Conservation (phyloP, 495 filamentous ascomycete genomes). For the Penicillium coprophilum region DNA sequence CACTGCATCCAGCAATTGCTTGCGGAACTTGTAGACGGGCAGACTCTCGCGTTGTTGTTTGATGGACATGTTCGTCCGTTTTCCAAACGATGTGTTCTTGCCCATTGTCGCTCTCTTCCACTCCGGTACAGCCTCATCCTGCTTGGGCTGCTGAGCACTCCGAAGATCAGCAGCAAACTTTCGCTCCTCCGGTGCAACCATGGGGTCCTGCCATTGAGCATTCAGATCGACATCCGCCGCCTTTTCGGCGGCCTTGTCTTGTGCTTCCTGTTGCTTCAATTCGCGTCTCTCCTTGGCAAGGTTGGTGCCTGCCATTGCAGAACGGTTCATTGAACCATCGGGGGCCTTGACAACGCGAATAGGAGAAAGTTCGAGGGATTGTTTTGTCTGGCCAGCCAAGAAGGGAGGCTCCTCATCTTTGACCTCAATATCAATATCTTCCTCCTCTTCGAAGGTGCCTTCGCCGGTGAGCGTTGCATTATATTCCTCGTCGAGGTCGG, state of each 20-base stretch:
- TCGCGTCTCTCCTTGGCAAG: slow-evolving; percentile 92
- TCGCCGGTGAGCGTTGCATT: slow-evolving; percentile 82
- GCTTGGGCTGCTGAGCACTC: slow-evolving; percentile 53
- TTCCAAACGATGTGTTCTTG: slow-evolving; percentile 80
- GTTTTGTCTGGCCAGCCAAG: slow-evolving; percentile 92
- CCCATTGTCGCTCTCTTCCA: slow-evolving; percentile 87
- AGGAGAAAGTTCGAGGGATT: slow-evolving; percentile 88
- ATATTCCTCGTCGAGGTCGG: slow-evolving; percentile 93
- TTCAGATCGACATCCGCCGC: slow-evolving; percentile 79
- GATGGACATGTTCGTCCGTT: slow-evolving; percentile 86
- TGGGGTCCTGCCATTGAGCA: slow-evolving; percentile 95
- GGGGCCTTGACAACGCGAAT: slow-evolving; percentile 97
- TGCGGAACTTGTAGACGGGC: slow-evolving; percentile 87
- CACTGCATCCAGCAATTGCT: slow-evolving; percentile 85
- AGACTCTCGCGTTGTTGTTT: slow-evolving; percentile 91
- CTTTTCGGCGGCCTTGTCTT: slow-evolving; percentile 77
- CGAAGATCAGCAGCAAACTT: slow-evolving; percentile 86
- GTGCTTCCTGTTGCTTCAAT: slow-evolving; percentile 80
- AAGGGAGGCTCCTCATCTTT: slow-evolving; percentile 96
- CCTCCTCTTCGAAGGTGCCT: slow-evolving; percentile 88
- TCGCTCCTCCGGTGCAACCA: slow-evolving; percentile 78
- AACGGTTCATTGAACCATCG: slow-evolving; percentile 91
- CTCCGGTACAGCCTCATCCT: slow-evolving; percentile 74
- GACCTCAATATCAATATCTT: slow-evolving; percentile 97
- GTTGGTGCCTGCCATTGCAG: slow-evolving; percentile 87